phyloP scores from a whole-genome alignment of 495 filamentous ascomycete species.

The Melanomma pulvis-pyrius region DNA sequence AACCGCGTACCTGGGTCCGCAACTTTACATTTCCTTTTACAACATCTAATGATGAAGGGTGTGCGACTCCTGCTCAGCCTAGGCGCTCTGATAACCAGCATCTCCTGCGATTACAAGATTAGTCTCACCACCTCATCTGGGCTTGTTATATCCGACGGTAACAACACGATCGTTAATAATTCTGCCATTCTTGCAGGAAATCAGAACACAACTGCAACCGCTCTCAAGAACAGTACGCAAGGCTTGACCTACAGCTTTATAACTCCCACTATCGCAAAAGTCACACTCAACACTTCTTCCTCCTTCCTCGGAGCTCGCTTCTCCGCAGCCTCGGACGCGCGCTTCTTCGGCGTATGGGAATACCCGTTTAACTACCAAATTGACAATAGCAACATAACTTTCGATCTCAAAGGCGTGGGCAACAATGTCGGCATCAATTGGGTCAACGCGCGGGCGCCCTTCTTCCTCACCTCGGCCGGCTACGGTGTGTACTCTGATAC shows the following conservation, averaged over 20 bases:
- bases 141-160: constrained; percentile 12
- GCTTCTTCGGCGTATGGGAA: constrained; percentile 45
- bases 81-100: not conserved
- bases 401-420: constrained; percentile 40
- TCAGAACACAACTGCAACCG: constrained; percentile 14
- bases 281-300: constrained; percentile 12
- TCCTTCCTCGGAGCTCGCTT: constrained; percentile 23
- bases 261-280: constrained; percentile 21
- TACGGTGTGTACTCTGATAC: constrained; percentile 44
- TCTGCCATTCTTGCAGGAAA: constrained; percentile 11
- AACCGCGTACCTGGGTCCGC: not conserved
- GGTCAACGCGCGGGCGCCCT: constrained; percentile 43
- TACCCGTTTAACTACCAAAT: constrained; percentile 41
- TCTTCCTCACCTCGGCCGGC: constrained; percentile 42
- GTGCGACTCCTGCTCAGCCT: not conserved
- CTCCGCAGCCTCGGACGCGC: not conserved
- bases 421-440: constrained; percentile 40
- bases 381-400: constrained; percentile 36
- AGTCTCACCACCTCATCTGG: not conserved
- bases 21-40: not conserved
- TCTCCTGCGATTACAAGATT: constrained; percentile 10
- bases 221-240: constrained; percentile 9
- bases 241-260: constrained; percentile 17
- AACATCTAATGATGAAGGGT: not conserved
- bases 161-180: constrained; percentile 12